Percentiles rank a stretch among this genome's conserved stretches.
Evolutionary conservation across 2,329 filamentous ascomycete genomes (phyloP).

Genomic region (Monilinia vaccinii-corymbosi): DNA sequence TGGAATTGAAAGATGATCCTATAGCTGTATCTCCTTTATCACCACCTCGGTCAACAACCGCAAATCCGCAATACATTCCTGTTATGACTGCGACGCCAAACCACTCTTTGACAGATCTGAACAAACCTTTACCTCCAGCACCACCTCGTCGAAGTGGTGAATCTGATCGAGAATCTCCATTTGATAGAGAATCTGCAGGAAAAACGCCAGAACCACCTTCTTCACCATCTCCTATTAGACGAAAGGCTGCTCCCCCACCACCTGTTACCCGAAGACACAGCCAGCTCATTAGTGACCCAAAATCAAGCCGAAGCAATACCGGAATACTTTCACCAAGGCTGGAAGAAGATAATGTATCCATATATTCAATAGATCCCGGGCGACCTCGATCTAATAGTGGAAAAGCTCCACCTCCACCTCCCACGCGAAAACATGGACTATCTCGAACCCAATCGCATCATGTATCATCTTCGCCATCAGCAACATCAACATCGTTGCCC

Average conservation of each 20-base stretch:
- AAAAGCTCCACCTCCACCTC: conserved; percentile 28
- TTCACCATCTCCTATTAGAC: conserved; percentile 25
- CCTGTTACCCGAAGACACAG: conserved; percentile 30
- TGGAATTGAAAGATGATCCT: conserved; percentile 35
- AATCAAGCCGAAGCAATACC: conserved; percentile 18
- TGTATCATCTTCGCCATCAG: conserved; percentile 21
- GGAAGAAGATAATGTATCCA: conserved; percentile 23
- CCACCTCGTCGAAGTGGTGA: conserved; percentile 39
- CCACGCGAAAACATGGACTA: conserved; percentile 24
- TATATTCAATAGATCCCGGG: conserved; percentile 13
- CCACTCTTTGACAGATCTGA: conserved; percentile 40
- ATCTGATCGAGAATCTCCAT: conserved; percentile 37
- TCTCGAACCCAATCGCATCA: conserved; percentile 19
- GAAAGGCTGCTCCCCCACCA: conserved; percentile 34
- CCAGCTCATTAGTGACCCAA: conserved; percentile 25
- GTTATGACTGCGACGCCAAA: conserved; percentile 17
- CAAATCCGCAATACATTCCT: conserved; percentile 19
- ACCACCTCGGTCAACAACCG: conserved; percentile 16
- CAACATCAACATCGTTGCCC: conserved; percentile 30
- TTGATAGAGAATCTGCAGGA: conserved; percentile 45
- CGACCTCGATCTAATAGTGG: conserved; percentile 15
- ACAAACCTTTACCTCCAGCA: conserved; percentile 53
- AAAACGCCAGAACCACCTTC: conserved; percentile 39
- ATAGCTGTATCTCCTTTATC: conserved; percentile 29
- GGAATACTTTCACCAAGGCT: conserved; percentile 22